Base-by-base conservation (phyloP, 176 grass and related monocot genomes). In the Calamus simplicifolius region DNA sequence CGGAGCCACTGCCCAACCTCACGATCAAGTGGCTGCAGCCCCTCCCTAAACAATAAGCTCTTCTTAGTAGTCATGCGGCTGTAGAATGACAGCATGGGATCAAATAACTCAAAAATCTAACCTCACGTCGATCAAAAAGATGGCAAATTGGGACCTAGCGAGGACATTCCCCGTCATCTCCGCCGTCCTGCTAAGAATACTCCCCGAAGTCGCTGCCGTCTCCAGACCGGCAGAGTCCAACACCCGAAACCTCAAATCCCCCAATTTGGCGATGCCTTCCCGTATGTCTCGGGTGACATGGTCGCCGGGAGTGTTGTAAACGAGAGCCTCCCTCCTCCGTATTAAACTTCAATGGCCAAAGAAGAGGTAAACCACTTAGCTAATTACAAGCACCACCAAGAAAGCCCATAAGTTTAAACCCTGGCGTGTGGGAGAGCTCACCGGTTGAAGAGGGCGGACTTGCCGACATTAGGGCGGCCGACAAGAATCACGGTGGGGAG, bases 51-150 rank as follows among this genome's bases (percentile, higher is more conserved):
- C 57, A 74, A 29, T 57, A 19, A 66, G 16, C 29, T 65, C 52
- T 25, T 62, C 57, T 70, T 72, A 72, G 1, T 63, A 73, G 50
- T 19, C 17, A 65, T 61, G 61, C 51, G 53, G 53, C 1, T 23
- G 21, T 23, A 23, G 21, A 23, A 23, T 23, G 21, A 23, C 21
- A 13, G 12, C 5, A 2, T 12, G 35, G 35, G 35, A 43, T 43
- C 35, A 43, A 43, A 43, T 43, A 43, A 43, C 12, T 13, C 12
- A 43, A 35, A 2, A 38, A 43, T 70, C 76, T 55, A 73, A 96
- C 86, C 91, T 90, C 63, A 96, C 83, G 79, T 96, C 92, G 68
- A 97, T 91, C 81, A 97, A 77, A 78, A 97, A 91, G 64, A 97
- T 87, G 38, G 92, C 87, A 31, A 91, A 85, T 63, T 91, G 87